Conservation (phyloP, 495 filamentous ascomycete species). For the Glonium stellatum region DNA sequence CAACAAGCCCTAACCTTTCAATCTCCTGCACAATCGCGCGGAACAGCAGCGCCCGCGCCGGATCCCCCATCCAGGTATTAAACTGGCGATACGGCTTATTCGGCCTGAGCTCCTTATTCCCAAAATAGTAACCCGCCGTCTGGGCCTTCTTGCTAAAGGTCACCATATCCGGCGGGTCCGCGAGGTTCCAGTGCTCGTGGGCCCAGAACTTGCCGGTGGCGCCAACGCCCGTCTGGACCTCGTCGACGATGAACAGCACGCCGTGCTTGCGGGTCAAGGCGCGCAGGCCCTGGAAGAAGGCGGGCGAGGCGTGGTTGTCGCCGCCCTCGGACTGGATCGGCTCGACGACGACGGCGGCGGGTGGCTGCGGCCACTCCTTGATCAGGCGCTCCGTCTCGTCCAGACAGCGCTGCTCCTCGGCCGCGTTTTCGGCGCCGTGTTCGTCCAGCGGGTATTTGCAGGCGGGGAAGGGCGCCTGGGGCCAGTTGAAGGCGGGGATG, state of each 20-base stretch:
- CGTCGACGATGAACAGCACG: slow-evolving; percentile 92
- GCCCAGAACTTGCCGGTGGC: slow-evolving; percentile 98
- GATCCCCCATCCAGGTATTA: slow-evolving; percentile 99
- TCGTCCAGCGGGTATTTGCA: slow-evolving; percentile 89
- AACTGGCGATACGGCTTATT: slow-evolving; percentile 99
- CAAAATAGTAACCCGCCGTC: slow-evolving; percentile 95
- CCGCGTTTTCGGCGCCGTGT: slow-evolving; percentile 71
- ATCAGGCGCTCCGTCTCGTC: slow-evolving; percentile 84
- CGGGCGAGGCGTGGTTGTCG: slow-evolving; percentile 93
- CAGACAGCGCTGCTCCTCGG: slow-evolving; percentile 78
- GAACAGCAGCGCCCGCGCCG: slow-evolving; percentile 83
- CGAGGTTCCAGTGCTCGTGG: slow-evolving; percentile 92
- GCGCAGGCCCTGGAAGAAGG: slow-evolving; percentile 86
- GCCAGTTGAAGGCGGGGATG: slow-evolving; percentile 98
- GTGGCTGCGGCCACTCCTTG: slow-evolving; percentile 75
- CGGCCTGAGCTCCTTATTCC: slow-evolving; percentile 77
- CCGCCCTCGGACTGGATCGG: slow-evolving; percentile 98
- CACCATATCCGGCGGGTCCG: slow-evolving; percentile 89
- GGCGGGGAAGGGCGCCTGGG: slow-evolving; percentile 83
- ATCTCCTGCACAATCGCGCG: slow-evolving; percentile 87
- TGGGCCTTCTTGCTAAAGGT: slow-evolving; percentile 99
- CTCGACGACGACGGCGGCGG: slow-evolving; percentile 83
- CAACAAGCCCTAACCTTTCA: slow-evolving; percentile 69
- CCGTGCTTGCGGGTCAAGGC: slow-evolving; percentile 77
- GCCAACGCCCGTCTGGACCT: slow-evolving; percentile 96